These are phyloP conservation scores for Plantago lanceolata DNA, from an alignment of 305 asterid species.

Conservation along the genomic window DNA sequence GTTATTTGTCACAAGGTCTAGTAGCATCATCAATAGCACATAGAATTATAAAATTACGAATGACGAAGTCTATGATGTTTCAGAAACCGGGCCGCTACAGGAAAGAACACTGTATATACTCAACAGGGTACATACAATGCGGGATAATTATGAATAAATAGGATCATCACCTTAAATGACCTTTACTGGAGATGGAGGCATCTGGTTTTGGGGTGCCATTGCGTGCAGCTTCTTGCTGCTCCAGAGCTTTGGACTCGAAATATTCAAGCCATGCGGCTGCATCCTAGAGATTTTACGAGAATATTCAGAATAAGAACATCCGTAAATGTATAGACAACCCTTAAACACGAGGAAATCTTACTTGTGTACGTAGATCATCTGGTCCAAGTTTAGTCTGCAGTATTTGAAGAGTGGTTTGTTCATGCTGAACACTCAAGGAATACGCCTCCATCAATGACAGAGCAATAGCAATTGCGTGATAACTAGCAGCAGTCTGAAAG, in stretches of 20 bases:
- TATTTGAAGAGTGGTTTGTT: constrained; percentile 85
- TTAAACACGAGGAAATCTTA: constrained; percentile 28
- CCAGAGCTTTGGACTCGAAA: constrained; percentile 90
- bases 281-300: constrained; percentile 47
- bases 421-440: constrained; percentile 84
- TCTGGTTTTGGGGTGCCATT: constrained; percentile 92
- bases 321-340: constrained; percentile 14
- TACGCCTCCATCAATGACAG: constrained; percentile 91
- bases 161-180: constrained; percentile 63
- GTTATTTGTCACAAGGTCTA: background rate
- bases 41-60: background rate
- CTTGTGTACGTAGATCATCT: constrained; percentile 90
- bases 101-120: background rate
- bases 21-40: background rate
- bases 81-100: background rate
- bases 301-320: constrained; percentile 28
- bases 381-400: constrained; percentile 82
- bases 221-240: constrained; percentile 95
- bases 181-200: constrained; percentile 94
- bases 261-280: constrained; percentile 99
- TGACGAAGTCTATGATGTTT: constrained; percentile 1
- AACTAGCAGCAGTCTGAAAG: constrained; percentile 83
- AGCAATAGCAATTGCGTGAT: constrained; percentile 90
- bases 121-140: background rate
- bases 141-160: background rate